phyloP scores from a whole-genome alignment of 805 yeast genomes.

The Teunomyces kruisii region DNA sequence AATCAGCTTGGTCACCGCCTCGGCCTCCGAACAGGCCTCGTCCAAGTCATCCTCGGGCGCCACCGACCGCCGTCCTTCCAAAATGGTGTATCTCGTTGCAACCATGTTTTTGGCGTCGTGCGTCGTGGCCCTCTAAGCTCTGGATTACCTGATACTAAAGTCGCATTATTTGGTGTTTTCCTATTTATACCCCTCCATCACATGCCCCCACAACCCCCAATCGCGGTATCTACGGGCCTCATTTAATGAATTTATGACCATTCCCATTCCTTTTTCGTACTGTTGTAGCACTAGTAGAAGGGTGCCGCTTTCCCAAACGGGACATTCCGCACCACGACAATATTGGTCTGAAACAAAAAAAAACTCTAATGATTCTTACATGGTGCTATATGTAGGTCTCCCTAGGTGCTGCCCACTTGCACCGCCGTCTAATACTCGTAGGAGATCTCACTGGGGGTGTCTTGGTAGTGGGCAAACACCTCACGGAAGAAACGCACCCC shows the following conservation, averaged over 20 bases:
- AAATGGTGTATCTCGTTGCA: background rate
- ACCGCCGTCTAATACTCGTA: background rate
- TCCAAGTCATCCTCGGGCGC: background rate
- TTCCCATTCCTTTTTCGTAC: too few species aligned
- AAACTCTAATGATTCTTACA: too few species aligned
- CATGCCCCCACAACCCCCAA: too few species aligned
- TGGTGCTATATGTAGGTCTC: too few species aligned
- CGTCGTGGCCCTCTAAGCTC: background rate
- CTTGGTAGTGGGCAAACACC: slow-evolving; percentile 30
- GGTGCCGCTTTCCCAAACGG: too few species aligned
- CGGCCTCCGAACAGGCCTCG: background rate
- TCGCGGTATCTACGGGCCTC: too few species aligned
- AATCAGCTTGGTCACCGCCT: background rate
- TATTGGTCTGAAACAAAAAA: too few species aligned
- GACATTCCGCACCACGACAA: background rate
- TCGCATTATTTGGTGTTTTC: too few species aligned
- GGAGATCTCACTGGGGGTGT: slow-evolving; percentile 7
- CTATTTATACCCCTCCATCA: background rate
- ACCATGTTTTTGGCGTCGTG: background rate
- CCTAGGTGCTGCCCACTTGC: too few species aligned
- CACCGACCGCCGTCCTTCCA: background rate
- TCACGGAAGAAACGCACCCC: slow-evolving; percentile 34
- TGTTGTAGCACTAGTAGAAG: too few species aligned
- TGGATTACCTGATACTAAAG: too few species aligned
- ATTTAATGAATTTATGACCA: too few species aligned